Percentiles rank a stretch among this genome's conserved stretches.
Evolutionary conservation across 192 early-diverging fungal genomes (phyloP).

Genomic region (Dissophora globulifera): DNA sequence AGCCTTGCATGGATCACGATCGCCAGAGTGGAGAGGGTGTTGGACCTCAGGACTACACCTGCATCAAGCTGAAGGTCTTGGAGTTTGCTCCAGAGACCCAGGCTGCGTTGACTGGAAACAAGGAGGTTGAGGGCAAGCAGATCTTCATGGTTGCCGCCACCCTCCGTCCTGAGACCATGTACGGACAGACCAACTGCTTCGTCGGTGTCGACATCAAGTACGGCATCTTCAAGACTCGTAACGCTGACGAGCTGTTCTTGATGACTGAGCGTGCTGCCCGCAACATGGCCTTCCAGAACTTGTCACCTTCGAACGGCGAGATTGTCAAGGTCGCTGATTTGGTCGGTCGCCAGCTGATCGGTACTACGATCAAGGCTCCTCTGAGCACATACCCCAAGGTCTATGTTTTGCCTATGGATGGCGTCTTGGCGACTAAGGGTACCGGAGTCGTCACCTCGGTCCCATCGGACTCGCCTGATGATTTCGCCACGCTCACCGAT

Average conservation of each 20-base stretch:
- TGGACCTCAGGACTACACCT: conserved; percentile 95
- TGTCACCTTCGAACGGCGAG: conserved; percentile 77
- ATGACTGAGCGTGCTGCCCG: conserved; percentile 92
- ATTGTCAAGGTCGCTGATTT: conserved; percentile 78
- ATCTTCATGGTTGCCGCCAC: conserved; percentile 96
- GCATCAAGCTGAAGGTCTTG: conserved; percentile 90
- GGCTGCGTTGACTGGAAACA: conserved; percentile 52
- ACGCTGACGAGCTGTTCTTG: conserved; percentile 83
- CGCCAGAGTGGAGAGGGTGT: conserved; percentile 93
- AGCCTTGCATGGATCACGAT: conserved; percentile 99
- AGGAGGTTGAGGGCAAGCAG: conserved; percentile 70
- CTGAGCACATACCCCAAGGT: conserved; percentile 80
- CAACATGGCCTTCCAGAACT: conserved; percentile 97
- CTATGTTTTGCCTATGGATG: conserved; percentile 98
- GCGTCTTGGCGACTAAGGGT: conserved; percentile 94
- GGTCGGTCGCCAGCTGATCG: conserved; percentile 83
- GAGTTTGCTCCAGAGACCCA: conserved; percentile 66
- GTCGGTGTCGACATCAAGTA: conserved; percentile 94
- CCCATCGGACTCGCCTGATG: conserved; percentile 98
- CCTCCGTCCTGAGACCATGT: conserved; percentile 98
- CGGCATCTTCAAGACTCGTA: conserved; percentile 84
- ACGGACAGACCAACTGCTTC: conserved; percentile 98
- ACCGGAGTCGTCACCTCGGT: conserved; percentile 99
- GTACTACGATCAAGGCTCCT: conserved; percentile 91
- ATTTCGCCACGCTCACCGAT: conserved; percentile 91